These are phyloP conservation scores for Aurifilum marmelostoma DNA, from an alignment of 2,329 filamentous ascomycete species.

Conservation along the genomic window DNA sequence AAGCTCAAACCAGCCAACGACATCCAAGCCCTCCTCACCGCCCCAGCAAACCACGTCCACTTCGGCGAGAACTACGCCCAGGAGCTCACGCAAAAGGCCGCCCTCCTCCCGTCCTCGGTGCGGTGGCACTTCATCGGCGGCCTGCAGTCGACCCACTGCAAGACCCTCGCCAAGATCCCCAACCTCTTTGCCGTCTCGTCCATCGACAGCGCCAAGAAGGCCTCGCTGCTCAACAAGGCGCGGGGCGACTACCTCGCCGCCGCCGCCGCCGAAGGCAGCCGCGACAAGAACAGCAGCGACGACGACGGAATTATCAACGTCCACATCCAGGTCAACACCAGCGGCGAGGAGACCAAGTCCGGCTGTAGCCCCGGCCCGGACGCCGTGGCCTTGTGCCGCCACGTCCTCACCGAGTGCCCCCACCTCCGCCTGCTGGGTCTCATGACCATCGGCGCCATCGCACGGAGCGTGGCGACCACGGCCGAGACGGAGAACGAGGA, in stretches of 20 bases:
- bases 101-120: constrained; percentile 74
- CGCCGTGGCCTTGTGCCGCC: constrained; percentile 66
- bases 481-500: constrained; percentile 88
- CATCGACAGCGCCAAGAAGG: constrained; percentile 88
- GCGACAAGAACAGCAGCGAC: not conserved
- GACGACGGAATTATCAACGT: constrained; percentile 59
- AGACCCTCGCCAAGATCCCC: constrained; percentile 79
- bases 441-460: constrained; percentile 98
- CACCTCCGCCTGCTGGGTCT: constrained; percentile 76
- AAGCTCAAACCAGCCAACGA: constrained; percentile 95
- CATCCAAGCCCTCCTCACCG: constrained; percentile 78
- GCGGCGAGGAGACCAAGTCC: constrained; percentile 81
- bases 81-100: constrained; percentile 85
- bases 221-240: constrained; percentile 75
- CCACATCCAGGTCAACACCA: constrained; percentile 95
- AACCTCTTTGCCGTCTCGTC: constrained; percentile 93
- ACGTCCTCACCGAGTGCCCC: constrained; percentile 69
- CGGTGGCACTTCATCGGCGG: constrained; percentile 97
- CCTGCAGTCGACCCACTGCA: constrained; percentile 89
- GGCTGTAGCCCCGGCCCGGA: constrained; percentile 72
- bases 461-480: constrained; percentile 73
- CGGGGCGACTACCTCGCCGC: constrained; percentile 52
- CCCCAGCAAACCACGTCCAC: constrained; percentile 65
- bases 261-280: too few relatives aligned
- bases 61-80: constrained; percentile 98